Percentiles rank a stretch among this genome's conserved stretches.
These are phyloP conservation scores for Barnettozyma salicaria DNA, from an alignment of 805 yeast genomes.

Conservation along the genomic window DNA sequence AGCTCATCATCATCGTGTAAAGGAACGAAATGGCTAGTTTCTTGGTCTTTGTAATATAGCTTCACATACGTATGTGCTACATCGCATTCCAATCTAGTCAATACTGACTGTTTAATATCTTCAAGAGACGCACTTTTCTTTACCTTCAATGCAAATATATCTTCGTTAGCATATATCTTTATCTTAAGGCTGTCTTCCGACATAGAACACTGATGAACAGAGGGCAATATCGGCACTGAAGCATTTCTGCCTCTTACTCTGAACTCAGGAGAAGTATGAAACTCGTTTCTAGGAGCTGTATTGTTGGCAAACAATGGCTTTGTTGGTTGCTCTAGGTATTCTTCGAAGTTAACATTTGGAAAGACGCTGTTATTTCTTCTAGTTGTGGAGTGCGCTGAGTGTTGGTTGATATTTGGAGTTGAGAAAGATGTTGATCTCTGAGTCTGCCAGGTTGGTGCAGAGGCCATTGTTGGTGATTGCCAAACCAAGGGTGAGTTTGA, in stretches of 20 bases:
- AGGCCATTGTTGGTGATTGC: slow-evolving; percentile 19
- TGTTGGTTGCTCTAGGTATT: neutral
- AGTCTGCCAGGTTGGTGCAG: slow-evolving; percentile 2
- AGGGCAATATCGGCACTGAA: slow-evolving; percentile 3
- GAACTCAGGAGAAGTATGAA: neutral
- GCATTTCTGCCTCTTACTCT: slow-evolving; percentile 7
- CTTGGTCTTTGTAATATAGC: slow-evolving; percentile 17
- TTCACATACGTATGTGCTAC: slow-evolving; percentile 9
- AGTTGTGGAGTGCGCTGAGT: slow-evolving; percentile 2
- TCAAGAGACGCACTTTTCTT: slow-evolving; percentile 5
- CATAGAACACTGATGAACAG: neutral
- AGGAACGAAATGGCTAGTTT: slow-evolving; percentile 17
- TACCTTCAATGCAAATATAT: slow-evolving; percentile 24
- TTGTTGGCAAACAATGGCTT: slow-evolving; percentile 3
- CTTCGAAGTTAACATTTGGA: too few relatives aligned
- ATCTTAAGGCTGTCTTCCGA: slow-evolving; percentile 13
- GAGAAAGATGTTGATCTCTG: slow-evolving; percentile 4
- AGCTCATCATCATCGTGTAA: slow-evolving; percentile 20
- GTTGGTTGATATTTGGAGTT: slow-evolving; percentile 5
- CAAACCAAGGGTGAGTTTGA: slow-evolving; percentile 18
- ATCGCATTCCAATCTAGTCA: slow-evolving; percentile 23
- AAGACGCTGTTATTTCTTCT: neutral
- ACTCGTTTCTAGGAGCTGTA: neutral
- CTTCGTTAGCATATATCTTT: slow-evolving; percentile 22
- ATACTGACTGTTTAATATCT: slow-evolving; percentile 16